phyloP scores from a whole-genome alignment of 164 flowering plant species.

The Chimonanthus salicifolius region DNA sequence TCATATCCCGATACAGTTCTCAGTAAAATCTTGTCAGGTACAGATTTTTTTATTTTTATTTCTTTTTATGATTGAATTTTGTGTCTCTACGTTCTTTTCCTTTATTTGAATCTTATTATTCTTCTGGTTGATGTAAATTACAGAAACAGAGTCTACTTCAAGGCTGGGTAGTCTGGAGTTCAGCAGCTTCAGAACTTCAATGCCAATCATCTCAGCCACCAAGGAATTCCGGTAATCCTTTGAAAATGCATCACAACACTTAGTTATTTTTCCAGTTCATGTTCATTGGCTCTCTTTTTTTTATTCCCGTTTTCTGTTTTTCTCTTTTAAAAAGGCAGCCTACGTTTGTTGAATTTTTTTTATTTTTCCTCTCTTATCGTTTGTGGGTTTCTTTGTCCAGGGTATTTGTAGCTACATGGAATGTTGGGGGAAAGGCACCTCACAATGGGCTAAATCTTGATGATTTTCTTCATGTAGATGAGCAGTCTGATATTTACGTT shows the following conservation, averaged over 20 bases:
- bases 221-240: slow-evolving; percentile 31
- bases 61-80: background rate
- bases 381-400: slow-evolving; percentile 20
- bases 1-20: slow-evolving; percentile 9
- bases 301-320: background rate
- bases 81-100: background rate
- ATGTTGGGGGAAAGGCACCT: slow-evolving; percentile 77
- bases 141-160: slow-evolving; percentile 27
- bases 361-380: background rate
- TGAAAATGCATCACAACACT: background rate
- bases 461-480: slow-evolving; percentile 44
- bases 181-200: slow-evolving; percentile 16
- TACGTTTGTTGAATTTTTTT: background rate
- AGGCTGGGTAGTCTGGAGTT: slow-evolving; percentile 14
- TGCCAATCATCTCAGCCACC: slow-evolving; percentile 19
- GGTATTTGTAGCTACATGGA: slow-evolving; percentile 78
- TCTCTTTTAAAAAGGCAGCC: background rate
- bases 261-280: background rate
- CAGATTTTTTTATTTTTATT: background rate
- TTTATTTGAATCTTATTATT: background rate
- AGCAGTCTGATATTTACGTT: slow-evolving; percentile 57
- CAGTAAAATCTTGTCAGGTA: slow-evolving; percentile 17
- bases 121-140: slow-evolving; percentile 1
- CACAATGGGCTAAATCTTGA: slow-evolving; percentile 44
- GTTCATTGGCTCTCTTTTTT: background rate